Evolutionary conservation across 2,329 filamentous ascomycete species (phyloP), one percentile per base, ranked within the genome.

Genomic region (Phaeophleospora eucalypticola): DNA sequence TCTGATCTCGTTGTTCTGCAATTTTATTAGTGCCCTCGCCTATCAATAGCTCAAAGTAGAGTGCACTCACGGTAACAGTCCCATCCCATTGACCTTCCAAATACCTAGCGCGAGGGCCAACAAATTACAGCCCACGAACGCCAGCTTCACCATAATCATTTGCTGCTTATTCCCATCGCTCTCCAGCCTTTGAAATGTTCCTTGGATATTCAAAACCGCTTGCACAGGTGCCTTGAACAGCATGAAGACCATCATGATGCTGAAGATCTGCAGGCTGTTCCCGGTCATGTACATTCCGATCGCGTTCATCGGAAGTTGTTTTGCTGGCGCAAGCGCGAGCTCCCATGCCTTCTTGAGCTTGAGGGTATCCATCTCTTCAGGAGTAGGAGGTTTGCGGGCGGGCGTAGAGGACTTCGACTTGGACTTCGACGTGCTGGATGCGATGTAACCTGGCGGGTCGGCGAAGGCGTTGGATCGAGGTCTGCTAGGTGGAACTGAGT

Each of bases 241-340:
- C 86, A 96, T 97, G 63, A 91, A 90, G 15, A 97, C 91, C 90
- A 97, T 98, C 89, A 97, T 97, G 71, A 98, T 97, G 71, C 87
- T 94, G 76, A 98, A 98, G 58, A 98, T 97, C 68, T 98, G 93
- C 38, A 98, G 81, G 52, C 88, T 89, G 73, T 97, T 98, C 63
- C 93, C 93, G 24, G 91, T 94, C 93, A 98, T 98, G 79, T 98
- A 98, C 89, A 97, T 97, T 84, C 96, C 96, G 68, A 98, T 91
- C 54, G 85, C 90, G 47, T 94, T 97, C 93, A 98, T 98, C 48
- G 93, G 93, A 38, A 98, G 77, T 66, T 86, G 84, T 75, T 98
- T 98, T 53, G 93, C 85, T 0, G 93, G 93, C 2, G 86, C 91
- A 39, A 98, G 81, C 35, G 93, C 91, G 36, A 98, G 81, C 70